Evolutionary conservation across 176 grass and related monocot species (phyloP), one percentile per base, ranked within the genome.

Genomic region (Metroxylon sagu): DNA sequence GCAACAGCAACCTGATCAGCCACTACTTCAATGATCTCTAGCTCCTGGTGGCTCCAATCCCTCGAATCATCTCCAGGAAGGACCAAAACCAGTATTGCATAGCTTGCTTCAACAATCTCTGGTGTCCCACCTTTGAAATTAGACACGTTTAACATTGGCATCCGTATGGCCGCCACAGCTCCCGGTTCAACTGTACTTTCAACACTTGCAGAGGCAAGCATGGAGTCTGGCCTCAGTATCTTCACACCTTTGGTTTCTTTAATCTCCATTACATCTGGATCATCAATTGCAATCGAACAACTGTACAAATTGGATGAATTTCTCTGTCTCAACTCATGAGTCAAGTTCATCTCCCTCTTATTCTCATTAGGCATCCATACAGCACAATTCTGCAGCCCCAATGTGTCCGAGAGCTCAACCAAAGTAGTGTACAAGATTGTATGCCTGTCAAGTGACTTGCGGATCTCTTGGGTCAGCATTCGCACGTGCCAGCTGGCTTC

Each of bases 101-200:
- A 94, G 10, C 67, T 88, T 14, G 84, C 71, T 59, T 94, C 51
- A 53, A 79, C 76, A n/a, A 94, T 55, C 62, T 94, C 77, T 1
- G 89, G 89, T 8, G 89, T 94, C 51, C 89, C 89, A 48, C 89
- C 89, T 85, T 94, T 94, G 71, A 94, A 94, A 64, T 94, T 85
- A 0, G 84, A 94, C 5, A 76, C 84, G 19, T 76, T 84, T 29
- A 94, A 49, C 80, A 94, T 82, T 0, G 83, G 89, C 89, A 88
- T 85, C 28, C 89, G 75, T 67, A 94, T 88, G 5, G 81, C 89
- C 6, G 85, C 74, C 0, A 85, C 77, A 52, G 73, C 31, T 52
- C 80, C 83, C 0, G 67, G 53, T 49, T 87, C 77, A 56, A 69
- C 35, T 54, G 55, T 53, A 56, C 59, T 28, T 55, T 19, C 71